Conservation (phyloP, 495 filamentous ascomycete genomes). For the Penicillium antarcticum region DNA sequence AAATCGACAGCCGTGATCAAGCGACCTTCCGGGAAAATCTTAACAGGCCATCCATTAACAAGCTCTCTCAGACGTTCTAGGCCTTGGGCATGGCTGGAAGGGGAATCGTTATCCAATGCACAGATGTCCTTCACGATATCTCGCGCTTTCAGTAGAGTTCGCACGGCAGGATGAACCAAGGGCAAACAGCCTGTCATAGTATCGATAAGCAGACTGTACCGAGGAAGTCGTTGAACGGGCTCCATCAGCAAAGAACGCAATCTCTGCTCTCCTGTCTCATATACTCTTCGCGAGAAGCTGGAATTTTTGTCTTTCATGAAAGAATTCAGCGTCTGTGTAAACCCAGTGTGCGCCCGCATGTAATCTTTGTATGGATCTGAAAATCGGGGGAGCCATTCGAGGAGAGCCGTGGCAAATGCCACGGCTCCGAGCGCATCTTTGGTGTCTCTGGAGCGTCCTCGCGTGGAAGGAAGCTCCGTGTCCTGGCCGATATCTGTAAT, state of each 20-base stretch:
- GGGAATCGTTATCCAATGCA: slow-evolving; percentile 67
- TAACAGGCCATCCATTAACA: slow-evolving; percentile 75
- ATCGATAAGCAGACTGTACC: slow-evolving; percentile 94
- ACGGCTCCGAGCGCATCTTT: slow-evolving; percentile 71
- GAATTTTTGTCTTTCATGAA: slow-evolving; percentile 71
- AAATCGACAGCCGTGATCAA: slow-evolving; percentile 84
- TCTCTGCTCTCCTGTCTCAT: slow-evolving; percentile 84
- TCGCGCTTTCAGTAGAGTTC: slow-evolving; percentile 74
- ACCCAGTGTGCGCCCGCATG: slow-evolving; percentile 78
- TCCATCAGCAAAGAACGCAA: slow-evolving; percentile 93
- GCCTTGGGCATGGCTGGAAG: slow-evolving; percentile 64
- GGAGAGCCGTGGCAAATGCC: slow-evolving; percentile 70
- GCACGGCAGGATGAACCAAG: slow-evolving; percentile 75
- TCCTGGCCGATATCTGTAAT: slow-evolving; percentile 60
- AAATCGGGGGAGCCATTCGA: slow-evolving; percentile 90
- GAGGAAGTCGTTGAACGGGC: slow-evolving; percentile 89
- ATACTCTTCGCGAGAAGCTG: slow-evolving; percentile 72
- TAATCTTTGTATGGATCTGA: slow-evolving; percentile 86
- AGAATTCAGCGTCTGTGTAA: slow-evolving; percentile 71
- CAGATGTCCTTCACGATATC: slow-evolving; percentile 95
- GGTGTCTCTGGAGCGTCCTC: slow-evolving; percentile 37
- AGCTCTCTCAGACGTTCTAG: slow-evolving; percentile 69
- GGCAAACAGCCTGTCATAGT: slow-evolving; percentile 85
- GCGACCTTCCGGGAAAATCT: slow-evolving; percentile 69
- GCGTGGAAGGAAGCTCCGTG: slow-evolving; percentile 42